These are phyloP conservation scores for Taxillus chinensis DNA, from an alignment of 164 flowering plant genomes.

Conservation along the genomic window DNA sequence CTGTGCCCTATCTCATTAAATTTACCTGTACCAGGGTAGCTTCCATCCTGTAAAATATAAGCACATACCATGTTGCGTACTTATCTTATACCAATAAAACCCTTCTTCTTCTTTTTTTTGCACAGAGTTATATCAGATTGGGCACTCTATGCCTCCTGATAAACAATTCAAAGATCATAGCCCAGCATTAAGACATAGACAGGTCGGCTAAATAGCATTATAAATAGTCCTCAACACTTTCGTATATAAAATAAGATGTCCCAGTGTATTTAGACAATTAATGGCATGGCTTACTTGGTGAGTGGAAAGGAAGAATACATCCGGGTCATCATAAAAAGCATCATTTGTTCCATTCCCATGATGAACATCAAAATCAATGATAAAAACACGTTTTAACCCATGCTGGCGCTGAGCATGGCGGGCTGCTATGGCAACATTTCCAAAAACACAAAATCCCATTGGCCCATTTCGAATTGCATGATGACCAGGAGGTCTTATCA, in stretches of 20 bases:
- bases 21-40: constrained; percentile 99
- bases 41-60: constrained; percentile 57
- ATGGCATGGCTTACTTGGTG: constrained; percentile 57
- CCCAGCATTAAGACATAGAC: too few species aligned
- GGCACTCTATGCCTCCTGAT: too few species aligned
- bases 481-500: constrained; percentile 95
- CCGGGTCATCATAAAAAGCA: constrained; percentile 89
- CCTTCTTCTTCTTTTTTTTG: too few species aligned
- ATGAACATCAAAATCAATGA: constrained; percentile 95
- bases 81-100: too few species aligned
- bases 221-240: background rate
- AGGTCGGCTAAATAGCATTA: background rate
- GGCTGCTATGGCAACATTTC: constrained; percentile 93
- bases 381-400: constrained; percentile 75
- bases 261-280: background rate
- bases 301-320: constrained; percentile 86
- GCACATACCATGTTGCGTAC: background rate
- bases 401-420: constrained; percentile 84
- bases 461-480: constrained; percentile 96
- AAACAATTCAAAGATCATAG: too few species aligned
- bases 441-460: constrained; percentile 97
- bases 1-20: constrained; percentile 64
- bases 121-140: too few species aligned
- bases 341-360: constrained; percentile 99
- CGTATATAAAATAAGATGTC: background rate